Base-by-base conservation (phyloP, 106 monocot genomes). In the Dendrobium nobile region DNA sequence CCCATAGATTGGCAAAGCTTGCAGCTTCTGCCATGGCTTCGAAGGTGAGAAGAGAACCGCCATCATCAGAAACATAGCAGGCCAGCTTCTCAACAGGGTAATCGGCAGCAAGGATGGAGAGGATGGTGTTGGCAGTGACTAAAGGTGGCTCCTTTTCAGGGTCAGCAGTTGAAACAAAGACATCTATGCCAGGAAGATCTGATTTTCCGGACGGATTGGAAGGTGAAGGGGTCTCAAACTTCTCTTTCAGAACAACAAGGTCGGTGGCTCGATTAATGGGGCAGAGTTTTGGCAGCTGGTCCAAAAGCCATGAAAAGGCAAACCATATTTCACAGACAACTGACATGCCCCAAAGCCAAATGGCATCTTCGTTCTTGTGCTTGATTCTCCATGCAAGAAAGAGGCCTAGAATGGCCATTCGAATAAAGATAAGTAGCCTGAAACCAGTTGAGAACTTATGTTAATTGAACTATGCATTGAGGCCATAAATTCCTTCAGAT, bases 41-140 rank as follows among this genome's bases (percentile, higher is more conserved):
- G 31, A 95, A 95, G 4, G 95, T 95, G 9, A 95, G 91, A 20
- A 95, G 91, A 0, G 95, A 87, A 3, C 91, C 92, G 19, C 95
- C 95, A 58, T 95, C 95, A n/a, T 95, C 95, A 2, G 95, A 95
- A 24, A 93, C 86, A 72, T 95, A 95, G 77, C 95, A 95, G n/a
- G 95, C 84, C 6, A 95, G 91, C 87, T 95, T 95, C 85, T 95
- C 95, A 9, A 93, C 91, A 0, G 95, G 95, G 79, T 95, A 95
- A 44, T 95, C 91, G 0, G 89, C 89, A 10, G 92, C 95, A 33
- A 95, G 91, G 8, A 95, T 95, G 45, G 95, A 95, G 15, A 95
- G 89, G 26, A 95, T 91, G 10, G 95, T 95, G 67, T 95, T 95
- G 17, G 95, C 91, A 6, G 93, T 96, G 79, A 93, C 93, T 40